These are phyloP conservation scores for Alternaria burnsii DNA, from an alignment of 2,329 filamentous ascomycete genomes.

Conservation along the genomic window DNA sequence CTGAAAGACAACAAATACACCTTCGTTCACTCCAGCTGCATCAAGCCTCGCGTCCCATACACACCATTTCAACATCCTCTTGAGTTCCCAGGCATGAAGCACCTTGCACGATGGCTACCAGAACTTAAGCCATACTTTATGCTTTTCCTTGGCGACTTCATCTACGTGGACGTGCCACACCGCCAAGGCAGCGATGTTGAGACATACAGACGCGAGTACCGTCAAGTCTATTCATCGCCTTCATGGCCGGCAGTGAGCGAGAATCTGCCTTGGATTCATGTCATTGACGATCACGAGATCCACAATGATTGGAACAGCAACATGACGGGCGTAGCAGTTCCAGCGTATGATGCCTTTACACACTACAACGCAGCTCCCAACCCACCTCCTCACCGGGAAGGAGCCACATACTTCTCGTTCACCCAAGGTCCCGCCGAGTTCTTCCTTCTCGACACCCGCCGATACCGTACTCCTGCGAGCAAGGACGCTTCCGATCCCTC, in stretches of 20 bases:
- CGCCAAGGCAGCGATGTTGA: conserved; percentile 75
- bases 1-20: conserved; percentile 76
- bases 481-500: conserved; percentile 67
- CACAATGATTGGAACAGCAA: conserved; percentile 91
- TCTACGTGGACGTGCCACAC: conserved; percentile 87
- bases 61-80: conserved; percentile 83
- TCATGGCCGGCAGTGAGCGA: conserved; percentile 82
- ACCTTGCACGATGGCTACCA: conserved; percentile 77
- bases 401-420: conserved; percentile 88
- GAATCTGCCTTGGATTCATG: conserved; percentile 95
- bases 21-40: conserved; percentile 91
- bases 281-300: conserved; percentile 96
- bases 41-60: conserved; percentile 91
- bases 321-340: conserved; percentile 78
- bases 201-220: conserved; percentile 89
- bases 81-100: conserved; percentile 79
- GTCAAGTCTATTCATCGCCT: conserved; percentile 93
- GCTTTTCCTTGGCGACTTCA: conserved; percentile 83
- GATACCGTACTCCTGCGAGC: conserved; percentile 77
- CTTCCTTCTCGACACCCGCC: conserved; percentile 92
- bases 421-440: conserved; percentile 89
- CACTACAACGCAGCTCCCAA: conserved; percentile 88
- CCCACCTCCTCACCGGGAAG: conserved; percentile 72
- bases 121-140: conserved; percentile 76
- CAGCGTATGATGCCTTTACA: conserved; percentile 83